Conservation (phyloP, 1,139 yeast genomes). For the Geotrichum phurueaensis region DNA sequence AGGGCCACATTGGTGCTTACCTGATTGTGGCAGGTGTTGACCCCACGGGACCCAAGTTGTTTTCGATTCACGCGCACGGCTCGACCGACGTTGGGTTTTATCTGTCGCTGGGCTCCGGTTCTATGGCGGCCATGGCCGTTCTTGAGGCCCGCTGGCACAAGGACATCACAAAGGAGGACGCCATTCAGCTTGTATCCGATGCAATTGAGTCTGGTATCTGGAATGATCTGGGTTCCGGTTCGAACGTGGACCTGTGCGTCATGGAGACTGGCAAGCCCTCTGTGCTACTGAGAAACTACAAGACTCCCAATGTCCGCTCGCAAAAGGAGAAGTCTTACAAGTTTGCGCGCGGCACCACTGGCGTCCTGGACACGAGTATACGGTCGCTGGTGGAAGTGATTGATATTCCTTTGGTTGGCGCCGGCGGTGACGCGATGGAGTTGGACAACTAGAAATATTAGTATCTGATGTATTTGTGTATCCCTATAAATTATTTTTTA, state of each 20-base stretch:
- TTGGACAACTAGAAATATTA: slow-evolving; percentile 49
- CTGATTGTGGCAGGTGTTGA: slow-evolving; percentile 95
- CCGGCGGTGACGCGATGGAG: slow-evolving; percentile 54
- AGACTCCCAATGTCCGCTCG: slow-evolving; percentile 84
- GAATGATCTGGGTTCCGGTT: slow-evolving; percentile 98
- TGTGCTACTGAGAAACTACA: slow-evolving; percentile 71
- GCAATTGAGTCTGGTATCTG: slow-evolving; percentile 98
- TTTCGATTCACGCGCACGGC: slow-evolving; percentile 95
- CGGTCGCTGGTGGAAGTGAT: slow-evolving; percentile 64
- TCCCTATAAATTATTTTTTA: background rate
- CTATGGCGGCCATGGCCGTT: slow-evolving; percentile 98
- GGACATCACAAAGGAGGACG: slow-evolving; percentile 76
- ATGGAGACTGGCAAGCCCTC: slow-evolving; percentile 86
- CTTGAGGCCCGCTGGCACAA: slow-evolving; percentile 82
- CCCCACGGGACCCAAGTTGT: slow-evolving; percentile 90
- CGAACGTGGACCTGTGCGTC: slow-evolving; percentile 93
- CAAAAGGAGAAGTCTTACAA: slow-evolving; percentile 75
- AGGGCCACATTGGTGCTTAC: slow-evolving; percentile 95
- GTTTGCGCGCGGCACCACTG: slow-evolving; percentile 89
- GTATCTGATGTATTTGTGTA: background rate
- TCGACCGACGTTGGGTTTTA: slow-evolving; percentile 94
- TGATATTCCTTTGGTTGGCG: slow-evolving; percentile 46
- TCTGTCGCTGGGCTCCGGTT: slow-evolving; percentile 90
- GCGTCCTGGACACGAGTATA: slow-evolving; percentile 59
- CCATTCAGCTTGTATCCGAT: slow-evolving; percentile 79